These are phyloP conservation scores for Debaryomycetaceae sp. DNA, from an alignment of 1,139 yeast genomes.

Conservation along the genomic window DNA sequence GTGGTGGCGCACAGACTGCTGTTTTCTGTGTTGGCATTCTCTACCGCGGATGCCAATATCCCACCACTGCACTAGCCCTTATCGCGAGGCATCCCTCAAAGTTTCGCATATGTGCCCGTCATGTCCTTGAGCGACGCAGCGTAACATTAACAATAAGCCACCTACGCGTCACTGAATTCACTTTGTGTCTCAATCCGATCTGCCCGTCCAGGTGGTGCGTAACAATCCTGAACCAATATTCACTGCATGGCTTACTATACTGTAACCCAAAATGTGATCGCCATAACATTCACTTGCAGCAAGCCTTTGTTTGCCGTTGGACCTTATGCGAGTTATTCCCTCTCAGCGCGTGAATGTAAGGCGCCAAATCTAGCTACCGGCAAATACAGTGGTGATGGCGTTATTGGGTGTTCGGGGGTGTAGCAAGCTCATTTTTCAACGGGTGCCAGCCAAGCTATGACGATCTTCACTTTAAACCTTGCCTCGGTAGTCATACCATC, in stretches of 20 bases:
- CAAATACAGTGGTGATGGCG: too few relatives aligned
- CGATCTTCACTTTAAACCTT: too few relatives aligned
- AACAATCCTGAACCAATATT: background rate
- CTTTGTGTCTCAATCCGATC: too few relatives aligned
- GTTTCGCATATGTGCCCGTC: background rate
- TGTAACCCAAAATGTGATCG: background rate
- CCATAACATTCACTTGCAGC: background rate
- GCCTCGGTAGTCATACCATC: background rate
- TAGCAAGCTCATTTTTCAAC: too few relatives aligned
- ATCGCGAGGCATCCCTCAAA: background rate
- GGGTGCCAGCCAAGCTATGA: too few relatives aligned
- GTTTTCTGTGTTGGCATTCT: too few relatives aligned
- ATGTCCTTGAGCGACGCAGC: background rate
- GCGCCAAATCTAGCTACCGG: too few relatives aligned
- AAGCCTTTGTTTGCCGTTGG: background rate
- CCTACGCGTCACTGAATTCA: background rate
- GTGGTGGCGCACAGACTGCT: too few relatives aligned
- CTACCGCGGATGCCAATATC: too few relatives aligned
- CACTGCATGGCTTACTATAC: background rate
- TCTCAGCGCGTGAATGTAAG: too few relatives aligned
- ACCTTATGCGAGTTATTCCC: too few relatives aligned
- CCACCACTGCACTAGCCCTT: background rate
- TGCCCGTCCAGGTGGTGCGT: background rate
- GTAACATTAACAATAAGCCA: background rate
- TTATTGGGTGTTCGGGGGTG: too few relatives aligned